Conservation (phyloP, 2,329 filamentous ascomycete genomes). For the Penicillium sp. region DNA sequence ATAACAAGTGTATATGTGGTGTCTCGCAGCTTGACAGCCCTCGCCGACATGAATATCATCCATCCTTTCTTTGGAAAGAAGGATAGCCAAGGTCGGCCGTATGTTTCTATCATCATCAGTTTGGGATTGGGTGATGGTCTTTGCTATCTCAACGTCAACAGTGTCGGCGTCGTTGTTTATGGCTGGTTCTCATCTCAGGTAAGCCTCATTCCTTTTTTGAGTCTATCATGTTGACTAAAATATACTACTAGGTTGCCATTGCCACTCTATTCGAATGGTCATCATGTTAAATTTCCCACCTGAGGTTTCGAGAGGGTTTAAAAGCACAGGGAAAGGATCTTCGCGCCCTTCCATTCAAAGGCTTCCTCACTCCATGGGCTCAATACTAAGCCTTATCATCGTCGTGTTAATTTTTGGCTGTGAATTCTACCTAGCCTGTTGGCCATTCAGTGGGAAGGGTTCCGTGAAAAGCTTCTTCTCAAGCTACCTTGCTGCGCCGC, state of each 20-base stretch:
- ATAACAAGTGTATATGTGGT: constrained; percentile 45
- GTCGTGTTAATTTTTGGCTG: constrained; percentile 40
- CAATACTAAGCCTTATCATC: constrained; percentile 36
- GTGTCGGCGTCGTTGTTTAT: constrained; percentile 37
- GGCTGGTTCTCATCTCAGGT: constrained; percentile 42
- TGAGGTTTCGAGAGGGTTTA: constrained; percentile 37
- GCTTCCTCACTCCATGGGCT: constrained; percentile 34
- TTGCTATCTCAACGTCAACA: constrained; percentile 42
- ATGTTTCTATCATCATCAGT: constrained; percentile 38
- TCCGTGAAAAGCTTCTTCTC: constrained; percentile 42
- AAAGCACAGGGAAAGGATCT: constrained; percentile 37
- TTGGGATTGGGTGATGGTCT: constrained; percentile 40
- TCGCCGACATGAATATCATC: constrained; percentile 38
- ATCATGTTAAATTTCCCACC: constrained; percentile 36
- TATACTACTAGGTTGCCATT: constrained; percentile 33
- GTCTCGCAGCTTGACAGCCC: constrained; percentile 41
- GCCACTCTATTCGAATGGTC: constrained; percentile 40
- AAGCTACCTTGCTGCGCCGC: constrained; percentile 40
- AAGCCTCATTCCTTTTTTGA: not conserved
- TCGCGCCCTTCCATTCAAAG: constrained; percentile 33
- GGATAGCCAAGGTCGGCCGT: constrained; percentile 37
- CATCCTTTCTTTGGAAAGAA: constrained; percentile 33
- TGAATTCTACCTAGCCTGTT: constrained; percentile 43
- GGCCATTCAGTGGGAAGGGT: constrained; percentile 39
- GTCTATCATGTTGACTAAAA: not conserved